Evolutionary conservation across 768 basidiomycete genomes (phyloP).

Genomic region (Clitopilus passeckerianus): DNA sequence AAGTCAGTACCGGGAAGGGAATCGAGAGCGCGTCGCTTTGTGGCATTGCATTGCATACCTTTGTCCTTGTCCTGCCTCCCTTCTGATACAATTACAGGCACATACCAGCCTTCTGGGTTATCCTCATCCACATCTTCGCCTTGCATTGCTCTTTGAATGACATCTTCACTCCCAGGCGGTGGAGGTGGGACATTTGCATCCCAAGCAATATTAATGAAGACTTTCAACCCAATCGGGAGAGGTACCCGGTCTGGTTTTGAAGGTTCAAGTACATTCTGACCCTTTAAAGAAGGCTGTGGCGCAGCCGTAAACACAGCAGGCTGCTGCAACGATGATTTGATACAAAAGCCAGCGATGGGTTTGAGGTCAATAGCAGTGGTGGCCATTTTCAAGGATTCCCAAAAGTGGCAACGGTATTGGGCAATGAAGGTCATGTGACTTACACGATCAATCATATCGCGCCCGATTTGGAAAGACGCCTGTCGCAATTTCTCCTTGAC

Average conservation of each 20-base stretch:
- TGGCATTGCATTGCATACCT: conserved; percentile 34
- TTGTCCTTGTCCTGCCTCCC: conserved; percentile 62
- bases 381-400: conserved; percentile 12
- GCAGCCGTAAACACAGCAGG: conserved; percentile 28
- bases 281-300: conserved; percentile 5
- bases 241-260: conserved; percentile 15
- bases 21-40: not conserved
- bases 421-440: not conserved
- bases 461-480: not conserved
- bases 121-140: conserved; percentile 38
- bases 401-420: not conserved
- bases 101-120: conserved; percentile 45
- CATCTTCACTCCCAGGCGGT: conserved; percentile 53
- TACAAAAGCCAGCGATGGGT: conserved; percentile 66
- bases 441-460: not conserved
- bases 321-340: conserved; percentile 51
- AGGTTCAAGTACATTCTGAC: conserved; percentile 22
- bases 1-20: conserved; percentile 7
- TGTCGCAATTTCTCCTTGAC: not conserved
- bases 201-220: conserved; percentile 76
- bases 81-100: conserved; percentile 71
- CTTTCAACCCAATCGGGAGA: conserved; percentile 48
- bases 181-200: conserved; percentile 66
- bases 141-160: conserved; percentile 52
- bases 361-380: conserved; percentile 32